Evolutionary conservation across 768 basidiomycete genomes (phyloP), one percentile per base, ranked within the genome.

Genomic region (Amanita pseudoporphyria): DNA sequence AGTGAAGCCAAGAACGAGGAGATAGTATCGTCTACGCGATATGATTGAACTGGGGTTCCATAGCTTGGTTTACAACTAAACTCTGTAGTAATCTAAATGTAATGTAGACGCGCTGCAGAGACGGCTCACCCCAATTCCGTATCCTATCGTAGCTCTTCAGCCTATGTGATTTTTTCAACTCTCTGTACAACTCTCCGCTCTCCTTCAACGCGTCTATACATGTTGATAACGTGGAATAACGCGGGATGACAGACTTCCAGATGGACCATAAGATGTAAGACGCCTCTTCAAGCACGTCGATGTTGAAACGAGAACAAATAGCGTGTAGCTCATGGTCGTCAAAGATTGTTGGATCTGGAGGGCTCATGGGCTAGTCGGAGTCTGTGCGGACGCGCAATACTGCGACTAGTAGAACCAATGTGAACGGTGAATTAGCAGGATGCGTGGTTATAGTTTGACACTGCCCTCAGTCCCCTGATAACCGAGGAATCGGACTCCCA

Each of bases 261-360:
- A 72, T 60, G 47, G 63, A 56, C 68, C 70, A 71, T 14, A 73
- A 61, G 24, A 71, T 54, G 45, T 63, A 64, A 0, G 68, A 67
- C 1, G 71, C 71, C 51, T 71, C 70, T 57, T 71, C 70, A 4
- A 60, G 59, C 18, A 67, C 56, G 16, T 67, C 54, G 13, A 67
- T 55, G 59, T 71, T 60, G 57, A 69, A 67, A 54, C 63, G 69
- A 3, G 65, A 61, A 42, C 60, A 54, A n/a, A 52, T 47, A 12
- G 56, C 45, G 40, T 58, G 53, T 22, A 70, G 64, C 47, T 67
- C 60, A 39, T 24, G 3, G 24, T 41, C 40, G 40, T 41, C 40
- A 13, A 5, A 21, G 1, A 3, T 3, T 2, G 14, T 37, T 6
- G 6, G 1, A 16, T 37, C 36, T 16, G 18, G 36, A 3, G 6